A percentile compares a stretch with the other conserved stretches of the same genome.
phyloP scores from a whole-genome alignment of 257 asterid genomes.

The Solanum medicagineum region DNA sequence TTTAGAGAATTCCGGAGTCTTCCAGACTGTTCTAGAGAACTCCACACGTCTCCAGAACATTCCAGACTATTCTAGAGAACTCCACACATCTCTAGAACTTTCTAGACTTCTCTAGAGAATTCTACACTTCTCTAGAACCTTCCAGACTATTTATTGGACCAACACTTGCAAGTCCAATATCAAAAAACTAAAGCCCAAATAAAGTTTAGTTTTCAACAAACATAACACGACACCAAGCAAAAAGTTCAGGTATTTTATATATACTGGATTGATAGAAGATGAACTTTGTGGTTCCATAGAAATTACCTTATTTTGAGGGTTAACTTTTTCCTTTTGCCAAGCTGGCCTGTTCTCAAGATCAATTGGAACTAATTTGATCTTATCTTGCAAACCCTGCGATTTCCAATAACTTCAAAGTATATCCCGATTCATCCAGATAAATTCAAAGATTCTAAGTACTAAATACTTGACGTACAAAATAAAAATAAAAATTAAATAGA shows the following conservation, averaged over 20 bases:
- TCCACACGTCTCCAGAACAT: too few species aligned
- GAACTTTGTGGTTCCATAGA: neutral
- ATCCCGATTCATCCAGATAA: neutral
- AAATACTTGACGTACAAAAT: too few species aligned
- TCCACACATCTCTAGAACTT: too few species aligned
- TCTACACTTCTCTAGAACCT: too few species aligned
- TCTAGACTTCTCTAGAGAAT: too few species aligned
- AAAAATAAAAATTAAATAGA: neutral
- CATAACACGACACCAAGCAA: neutral
- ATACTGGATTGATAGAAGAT: neutral
- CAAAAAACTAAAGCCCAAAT: too few species aligned
- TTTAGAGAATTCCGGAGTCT: too few species aligned
- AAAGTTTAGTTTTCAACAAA: too few species aligned
- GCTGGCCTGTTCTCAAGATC: slow-evolving; percentile 41
- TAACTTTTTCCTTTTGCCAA: slow-evolving; percentile 53
- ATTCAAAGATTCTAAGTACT: neutral
- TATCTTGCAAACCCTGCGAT: slow-evolving; percentile 39
- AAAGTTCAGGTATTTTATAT: neutral
- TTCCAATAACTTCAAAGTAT: neutral
- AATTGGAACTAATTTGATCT: slow-evolving; percentile 38
- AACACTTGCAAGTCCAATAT: too few species aligned
- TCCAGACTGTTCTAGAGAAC: too few species aligned
- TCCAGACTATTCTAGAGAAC: too few species aligned
- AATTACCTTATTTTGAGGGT: slow-evolving; percentile 46
- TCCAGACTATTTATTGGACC: too few species aligned